A percentile compares a stretch with the other conserved stretches of the same genome.
Evolutionary conservation across 805 yeast species (phyloP).

Genomic region (Ogataea zsoltii): DNA sequence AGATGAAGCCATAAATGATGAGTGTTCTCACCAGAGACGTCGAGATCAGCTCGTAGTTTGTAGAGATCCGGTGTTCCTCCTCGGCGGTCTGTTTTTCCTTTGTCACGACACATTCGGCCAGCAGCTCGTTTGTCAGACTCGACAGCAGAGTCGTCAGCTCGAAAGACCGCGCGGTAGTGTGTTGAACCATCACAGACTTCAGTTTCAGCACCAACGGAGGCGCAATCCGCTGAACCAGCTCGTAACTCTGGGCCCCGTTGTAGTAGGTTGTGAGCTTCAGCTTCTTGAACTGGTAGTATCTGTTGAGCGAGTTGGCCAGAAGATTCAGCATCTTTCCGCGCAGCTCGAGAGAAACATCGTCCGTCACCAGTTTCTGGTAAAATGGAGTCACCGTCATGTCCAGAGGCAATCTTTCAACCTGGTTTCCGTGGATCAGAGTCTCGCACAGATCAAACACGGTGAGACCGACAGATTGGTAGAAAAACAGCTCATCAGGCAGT

Average conservation of each 20-base stretch:
- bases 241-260: conserved; percentile 27
- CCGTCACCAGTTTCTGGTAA: conserved; percentile 55
- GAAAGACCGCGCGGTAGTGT: conserved; percentile 34
- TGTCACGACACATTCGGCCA: conserved; percentile 25
- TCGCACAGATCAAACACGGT: conserved; percentile 63
- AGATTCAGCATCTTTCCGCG: conserved; percentile 66
- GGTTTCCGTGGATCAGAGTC: conserved; percentile 63
- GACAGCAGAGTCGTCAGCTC: conserved; percentile 33
- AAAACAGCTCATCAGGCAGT: conserved; percentile 81
- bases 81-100: conserved; percentile 15
- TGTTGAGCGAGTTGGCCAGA: conserved; percentile 69
- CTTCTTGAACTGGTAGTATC: conserved; percentile 81
- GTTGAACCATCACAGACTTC: conserved; percentile 35
- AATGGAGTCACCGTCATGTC: conserved; percentile 60
- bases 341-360: conserved; percentile 45
- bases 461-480: conserved; percentile 78
- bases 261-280: conserved; percentile 47
- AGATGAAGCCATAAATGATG: conserved; percentile 50
- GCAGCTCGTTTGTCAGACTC: conserved; percentile 33
- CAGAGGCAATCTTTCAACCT: conserved; percentile 62
- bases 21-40: conserved; percentile 58
- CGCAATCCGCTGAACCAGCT: conserved; percentile 51
- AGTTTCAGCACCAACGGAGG: conserved; percentile 52
- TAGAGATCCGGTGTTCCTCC: conserved; percentile 36
- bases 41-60: conserved; percentile 54